These are phyloP conservation scores for Camellia japonica DNA, from an alignment of 148 eudicot species.

Conservation along the genomic window DNA sequence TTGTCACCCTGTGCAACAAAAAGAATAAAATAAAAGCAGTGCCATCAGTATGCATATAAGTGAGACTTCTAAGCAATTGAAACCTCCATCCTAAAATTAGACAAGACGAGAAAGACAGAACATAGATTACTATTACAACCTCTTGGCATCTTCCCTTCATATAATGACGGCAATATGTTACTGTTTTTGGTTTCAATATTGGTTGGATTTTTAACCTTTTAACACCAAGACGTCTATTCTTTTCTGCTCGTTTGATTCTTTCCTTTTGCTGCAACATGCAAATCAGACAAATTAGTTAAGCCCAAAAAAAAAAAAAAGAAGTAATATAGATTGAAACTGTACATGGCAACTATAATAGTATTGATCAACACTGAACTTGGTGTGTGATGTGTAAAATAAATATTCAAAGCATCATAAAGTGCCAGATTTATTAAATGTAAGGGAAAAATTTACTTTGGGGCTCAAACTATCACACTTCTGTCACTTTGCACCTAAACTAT, in stretches of 20 bases:
- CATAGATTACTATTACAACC: conserved; percentile 38
- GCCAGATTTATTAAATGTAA: too few species aligned
- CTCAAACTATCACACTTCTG: too few species aligned
- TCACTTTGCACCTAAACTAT: too few species aligned
- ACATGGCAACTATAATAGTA: neutral
- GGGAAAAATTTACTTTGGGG: too few species aligned
- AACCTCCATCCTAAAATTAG: conserved; percentile 5
- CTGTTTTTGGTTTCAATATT: conserved; percentile 55
- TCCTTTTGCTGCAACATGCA: conserved; percentile 52
- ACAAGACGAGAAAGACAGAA: neutral
- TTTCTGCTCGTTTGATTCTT: conserved; percentile 75
- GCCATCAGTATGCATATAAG: conserved; percentile 11
- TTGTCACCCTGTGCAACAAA: conserved; percentile 67
- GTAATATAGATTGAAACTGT: neutral
- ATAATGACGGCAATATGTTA: conserved; percentile 76
- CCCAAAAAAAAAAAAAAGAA: neutral
- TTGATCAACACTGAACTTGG: neutral
- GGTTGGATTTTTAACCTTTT: conserved; percentile 70
- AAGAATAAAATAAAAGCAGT: conserved; percentile 7
- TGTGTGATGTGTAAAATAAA: neutral
- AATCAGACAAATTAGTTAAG: conserved; percentile 7
- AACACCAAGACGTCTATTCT: conserved; percentile 74
- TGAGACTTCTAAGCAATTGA: conserved; percentile 16
- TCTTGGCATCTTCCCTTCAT: conserved; percentile 84
- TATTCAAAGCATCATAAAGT: neutral